These are phyloP conservation scores for Chaetomium cochliodes DNA, from an alignment of 495 filamentous ascomycete species.

Conservation along the genomic window DNA sequence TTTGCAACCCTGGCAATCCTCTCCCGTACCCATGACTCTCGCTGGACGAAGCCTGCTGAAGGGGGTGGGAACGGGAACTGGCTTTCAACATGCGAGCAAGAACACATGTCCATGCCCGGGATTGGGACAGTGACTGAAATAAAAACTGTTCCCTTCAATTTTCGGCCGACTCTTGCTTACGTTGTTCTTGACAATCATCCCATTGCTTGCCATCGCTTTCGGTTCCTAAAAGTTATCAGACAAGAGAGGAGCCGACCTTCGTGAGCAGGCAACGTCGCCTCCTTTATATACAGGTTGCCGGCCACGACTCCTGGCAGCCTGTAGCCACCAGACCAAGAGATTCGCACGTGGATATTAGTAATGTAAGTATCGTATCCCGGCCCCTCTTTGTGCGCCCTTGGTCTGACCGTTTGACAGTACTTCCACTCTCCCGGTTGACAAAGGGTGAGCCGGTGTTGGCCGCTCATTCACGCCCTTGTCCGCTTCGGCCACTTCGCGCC, in stretches of 20 bases:
- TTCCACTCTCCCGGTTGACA: not conserved
- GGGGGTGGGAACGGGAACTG: conserved; percentile 30
- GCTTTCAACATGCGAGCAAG: conserved; percentile 4
- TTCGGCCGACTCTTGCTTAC: conserved; percentile 5
- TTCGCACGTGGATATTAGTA: not conserved
- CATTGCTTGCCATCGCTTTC: not conserved
- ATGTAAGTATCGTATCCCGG: conserved; percentile 4
- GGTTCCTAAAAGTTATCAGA: not conserved
- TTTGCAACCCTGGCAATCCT: conserved; percentile 20
- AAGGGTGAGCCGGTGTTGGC: conserved; percentile 2
- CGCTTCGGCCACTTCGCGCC: conserved; percentile 23
- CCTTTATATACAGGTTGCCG: not conserved
- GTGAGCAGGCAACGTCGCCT: not conserved
- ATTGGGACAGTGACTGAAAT: conserved; percentile 19
- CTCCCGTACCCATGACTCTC: conserved; percentile 25
- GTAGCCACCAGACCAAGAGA: not conserved
- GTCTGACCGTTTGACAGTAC: conserved; percentile 20
- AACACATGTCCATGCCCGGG: conserved; percentile 1
- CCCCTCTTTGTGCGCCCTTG: conserved; percentile 18
- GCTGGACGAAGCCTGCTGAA: conserved; percentile 27
- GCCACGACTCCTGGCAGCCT: not conserved
- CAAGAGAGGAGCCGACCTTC: not conserved
- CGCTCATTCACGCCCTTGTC: conserved; percentile 5
- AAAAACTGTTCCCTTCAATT: conserved; percentile 22
- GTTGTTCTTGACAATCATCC: conserved; percentile 8